Evolutionary conservation across 805 yeast genomes (phyloP).

Genomic region (Scheffersomyces amazonensis): DNA sequence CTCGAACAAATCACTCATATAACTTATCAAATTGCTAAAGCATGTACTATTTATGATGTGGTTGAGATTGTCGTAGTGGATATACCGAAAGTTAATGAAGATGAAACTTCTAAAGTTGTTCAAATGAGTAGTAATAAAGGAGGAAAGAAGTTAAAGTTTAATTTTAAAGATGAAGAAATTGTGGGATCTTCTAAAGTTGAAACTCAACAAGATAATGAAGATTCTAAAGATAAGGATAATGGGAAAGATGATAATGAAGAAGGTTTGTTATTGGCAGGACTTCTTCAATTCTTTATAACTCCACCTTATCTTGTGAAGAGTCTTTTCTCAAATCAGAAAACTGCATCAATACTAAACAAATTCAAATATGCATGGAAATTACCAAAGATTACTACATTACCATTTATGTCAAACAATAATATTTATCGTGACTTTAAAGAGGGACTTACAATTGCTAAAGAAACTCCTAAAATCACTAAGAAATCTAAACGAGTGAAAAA

Average conservation of each 20-base stretch:
- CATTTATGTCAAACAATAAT: conserved; percentile 59
- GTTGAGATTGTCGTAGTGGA: conserved; percentile 74
- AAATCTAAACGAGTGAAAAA: conserved; percentile 44
- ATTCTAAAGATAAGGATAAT: conserved; percentile 1
- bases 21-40: conserved; percentile 77
- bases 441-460: conserved; percentile 55
- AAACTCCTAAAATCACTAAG: conserved; percentile 31
- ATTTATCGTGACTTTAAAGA: conserved; percentile 47
- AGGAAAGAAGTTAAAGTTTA: conserved; percentile 12
- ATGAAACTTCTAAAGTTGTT: conserved; percentile 14
- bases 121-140: conserved; percentile 23
- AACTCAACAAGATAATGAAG: conserved; percentile 7
- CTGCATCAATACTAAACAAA: conserved; percentile 31
- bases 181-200: conserved; percentile 6
- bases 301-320: conserved; percentile 76
- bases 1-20: conserved; percentile 71
- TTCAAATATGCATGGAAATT: conserved; percentile 63
- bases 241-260: conserved; percentile 9
- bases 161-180: conserved; percentile 26
- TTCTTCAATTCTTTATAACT: conserved; percentile 78
- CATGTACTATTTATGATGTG: conserved; percentile 61
- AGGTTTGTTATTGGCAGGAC: conserved; percentile 56
- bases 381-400: conserved; percentile 71
- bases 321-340: conserved; percentile 40
- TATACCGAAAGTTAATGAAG: conserved; percentile 27